These are phyloP conservation scores for Magnusiomyces tetraspermus DNA, from an alignment of 1,139 yeast genomes.

Conservation along the genomic window DNA sequence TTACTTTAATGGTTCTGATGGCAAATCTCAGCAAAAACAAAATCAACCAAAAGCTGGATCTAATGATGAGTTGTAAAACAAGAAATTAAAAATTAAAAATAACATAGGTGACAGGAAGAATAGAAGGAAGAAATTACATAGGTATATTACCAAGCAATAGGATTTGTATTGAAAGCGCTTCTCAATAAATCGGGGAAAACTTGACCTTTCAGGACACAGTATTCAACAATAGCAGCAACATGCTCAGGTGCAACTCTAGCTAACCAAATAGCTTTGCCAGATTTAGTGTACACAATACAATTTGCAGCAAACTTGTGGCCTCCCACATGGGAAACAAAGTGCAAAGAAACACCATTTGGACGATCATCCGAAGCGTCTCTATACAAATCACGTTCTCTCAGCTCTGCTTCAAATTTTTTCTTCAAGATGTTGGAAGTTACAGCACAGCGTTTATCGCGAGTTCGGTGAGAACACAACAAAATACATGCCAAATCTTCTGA, in stretches of 20 bases:
- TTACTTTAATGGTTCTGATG: too few species aligned
- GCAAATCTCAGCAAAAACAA: too few species aligned
- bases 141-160: conserved; percentile 44
- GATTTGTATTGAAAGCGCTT: conserved; percentile 38
- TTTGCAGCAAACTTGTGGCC: conserved; percentile 94
- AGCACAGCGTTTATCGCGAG: conserved; percentile 91
- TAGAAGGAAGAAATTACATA: background rate
- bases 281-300: conserved; percentile 59
- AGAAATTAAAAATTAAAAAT: background rate
- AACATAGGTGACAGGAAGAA: background rate
- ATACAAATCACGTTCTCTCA: conserved; percentile 58
- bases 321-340: conserved; percentile 77
- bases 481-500: conserved; percentile 46
- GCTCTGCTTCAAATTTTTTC: conserved; percentile 62
- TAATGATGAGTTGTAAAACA: background rate
- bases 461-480: conserved; percentile 76
- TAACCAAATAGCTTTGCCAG: conserved; percentile 78
- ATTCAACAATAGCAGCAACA: conserved; percentile 62
- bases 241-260: conserved; percentile 77
- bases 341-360: conserved; percentile 63
- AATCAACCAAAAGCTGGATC: too few species aligned
- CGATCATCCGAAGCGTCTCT: conserved; percentile 68
- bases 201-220: conserved; percentile 57
- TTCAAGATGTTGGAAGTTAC: conserved; percentile 89
- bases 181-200: conserved; percentile 69